Conservation (phyloP, 176 grass and related monocot genomes). For the Canna indica region DNA sequence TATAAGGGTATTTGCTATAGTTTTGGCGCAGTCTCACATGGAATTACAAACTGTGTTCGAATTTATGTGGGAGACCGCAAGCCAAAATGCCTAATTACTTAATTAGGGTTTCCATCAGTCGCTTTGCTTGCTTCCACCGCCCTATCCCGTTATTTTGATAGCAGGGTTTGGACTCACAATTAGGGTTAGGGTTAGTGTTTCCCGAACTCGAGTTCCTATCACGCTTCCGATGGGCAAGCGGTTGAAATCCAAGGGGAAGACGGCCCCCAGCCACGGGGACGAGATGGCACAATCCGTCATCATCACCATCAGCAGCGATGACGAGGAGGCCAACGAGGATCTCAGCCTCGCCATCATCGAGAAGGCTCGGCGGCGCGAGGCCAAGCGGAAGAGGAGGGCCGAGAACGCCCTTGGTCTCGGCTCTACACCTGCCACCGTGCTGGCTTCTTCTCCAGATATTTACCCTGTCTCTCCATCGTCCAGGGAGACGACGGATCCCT, state of each 20-base stretch:
- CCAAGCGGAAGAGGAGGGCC: constrained; percentile 22
- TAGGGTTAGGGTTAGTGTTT: background rate
- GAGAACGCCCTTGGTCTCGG: background rate
- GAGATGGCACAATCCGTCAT: background rate
- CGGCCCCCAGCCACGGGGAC: constrained; percentile 27
- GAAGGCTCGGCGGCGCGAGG: constrained; percentile 35
- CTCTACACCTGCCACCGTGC: background rate
- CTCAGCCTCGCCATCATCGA: constrained; percentile 68
- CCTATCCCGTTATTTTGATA: background rate
- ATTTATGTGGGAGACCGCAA: too few relatives aligned
- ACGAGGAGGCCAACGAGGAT: constrained; percentile 78
- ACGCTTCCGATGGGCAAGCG: constrained; percentile 30
- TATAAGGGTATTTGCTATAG: too few relatives aligned
- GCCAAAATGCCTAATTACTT: too few relatives aligned
- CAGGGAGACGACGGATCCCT: constrained; percentile 17
- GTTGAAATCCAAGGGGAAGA: constrained; percentile 31
- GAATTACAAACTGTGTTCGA: too few relatives aligned
- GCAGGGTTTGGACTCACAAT: background rate
- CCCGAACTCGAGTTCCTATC: background rate
- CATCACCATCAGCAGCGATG: constrained; percentile 30
- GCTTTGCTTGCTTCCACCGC: background rate
- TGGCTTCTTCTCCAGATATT: background rate
- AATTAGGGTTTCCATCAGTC: background rate
- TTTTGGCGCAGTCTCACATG: too few relatives aligned
- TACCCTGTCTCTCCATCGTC: constrained; percentile 22